Evolutionary conservation across 441 rosid species (phyloP).

Genomic region (Melastoma candidum): DNA sequence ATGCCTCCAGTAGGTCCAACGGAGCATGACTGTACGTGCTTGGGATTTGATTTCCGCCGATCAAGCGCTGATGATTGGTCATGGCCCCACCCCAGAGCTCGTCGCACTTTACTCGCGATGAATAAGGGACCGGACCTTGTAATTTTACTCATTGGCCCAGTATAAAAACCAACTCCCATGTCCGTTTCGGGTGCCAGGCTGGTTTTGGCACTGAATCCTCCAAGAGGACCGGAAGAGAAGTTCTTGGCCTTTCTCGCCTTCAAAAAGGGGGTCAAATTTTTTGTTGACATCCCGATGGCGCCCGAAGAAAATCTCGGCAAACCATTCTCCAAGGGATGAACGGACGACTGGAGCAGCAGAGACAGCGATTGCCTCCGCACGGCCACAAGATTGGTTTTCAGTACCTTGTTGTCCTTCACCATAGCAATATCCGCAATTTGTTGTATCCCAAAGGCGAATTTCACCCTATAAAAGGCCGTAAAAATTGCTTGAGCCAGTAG

Average conservation of each 20-base stretch:
- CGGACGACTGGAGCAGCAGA: constrained; percentile 40
- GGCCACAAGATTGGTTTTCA: constrained; percentile 43
- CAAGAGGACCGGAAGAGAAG: constrained; percentile 84
- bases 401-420: constrained; percentile 28
- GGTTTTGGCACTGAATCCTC: constrained; percentile 32
- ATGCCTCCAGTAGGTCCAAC: constrained; percentile 84
- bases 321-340: constrained; percentile 42
- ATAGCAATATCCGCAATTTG: constrained; percentile 22
- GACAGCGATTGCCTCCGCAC: constrained; percentile 63
- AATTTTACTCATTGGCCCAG: constrained; percentile 60
- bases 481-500: constrained; percentile 67
- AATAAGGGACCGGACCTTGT: constrained; percentile 52
- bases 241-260: constrained; percentile 39
- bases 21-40: constrained; percentile 52
- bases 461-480: constrained; percentile 61
- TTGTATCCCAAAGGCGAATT: constrained; percentile 55
- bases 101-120: constrained; percentile 37
- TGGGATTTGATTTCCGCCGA: constrained; percentile 37
- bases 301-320: constrained; percentile 73
- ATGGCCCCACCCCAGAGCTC: constrained; percentile 45
- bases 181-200: constrained; percentile 35
- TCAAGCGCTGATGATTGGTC: constrained; percentile 25
- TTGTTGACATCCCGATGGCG: constrained; percentile 41
- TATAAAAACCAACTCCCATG: constrained; percentile 40
- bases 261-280: constrained; percentile 38